phyloP scores from a whole-genome alignment of 805 yeast genomes.

The Torulaspora franciscae region DNA sequence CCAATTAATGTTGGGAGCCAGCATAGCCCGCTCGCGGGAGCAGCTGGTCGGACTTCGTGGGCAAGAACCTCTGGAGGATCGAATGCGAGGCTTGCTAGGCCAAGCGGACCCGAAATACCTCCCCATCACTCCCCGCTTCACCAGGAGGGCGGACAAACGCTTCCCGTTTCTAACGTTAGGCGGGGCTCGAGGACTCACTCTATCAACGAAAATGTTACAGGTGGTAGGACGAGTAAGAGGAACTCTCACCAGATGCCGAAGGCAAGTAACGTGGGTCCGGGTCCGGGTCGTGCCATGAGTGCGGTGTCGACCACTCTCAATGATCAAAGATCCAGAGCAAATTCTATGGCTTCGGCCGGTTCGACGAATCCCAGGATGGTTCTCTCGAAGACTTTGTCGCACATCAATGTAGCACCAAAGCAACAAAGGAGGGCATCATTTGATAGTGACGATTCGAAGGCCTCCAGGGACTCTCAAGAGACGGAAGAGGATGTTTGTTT shows the following conservation, averaged over 20 bases:
- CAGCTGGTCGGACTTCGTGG: constrained; percentile 5
- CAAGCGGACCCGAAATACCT: constrained; percentile 34
- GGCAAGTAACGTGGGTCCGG: background rate
- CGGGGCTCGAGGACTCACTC: constrained; percentile 1
- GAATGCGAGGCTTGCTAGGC: constrained; percentile 20
- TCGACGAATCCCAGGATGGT: constrained; percentile 9
- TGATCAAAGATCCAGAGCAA: constrained; percentile 25
- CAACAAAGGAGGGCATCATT: constrained; percentile 29
- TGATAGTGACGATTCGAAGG: constrained; percentile 70
- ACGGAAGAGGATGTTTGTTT: constrained; percentile 98
- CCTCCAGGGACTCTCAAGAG: constrained; percentile 76
- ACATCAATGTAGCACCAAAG: constrained; percentile 4
- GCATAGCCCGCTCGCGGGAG: background rate
- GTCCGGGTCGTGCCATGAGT: background rate
- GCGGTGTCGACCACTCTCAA: constrained; percentile 3
- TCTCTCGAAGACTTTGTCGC: constrained; percentile 12
- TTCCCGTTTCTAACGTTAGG: background rate
- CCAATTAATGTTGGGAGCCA: constrained; percentile 19
- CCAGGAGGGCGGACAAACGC: constrained; percentile 12
- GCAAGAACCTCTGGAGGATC: constrained; percentile 5
- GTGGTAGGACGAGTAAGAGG: background rate
- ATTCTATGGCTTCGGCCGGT: constrained; percentile 12
- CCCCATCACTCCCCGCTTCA: constrained; percentile 42
- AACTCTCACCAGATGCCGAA: constrained; percentile 1
- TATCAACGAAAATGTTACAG: background rate